Percentiles rank a stretch among this genome's conserved stretches.
These are phyloP conservation scores for Saccharomycopsis vini DNA, from an alignment of 805 yeast species.

Conservation along the genomic window DNA sequence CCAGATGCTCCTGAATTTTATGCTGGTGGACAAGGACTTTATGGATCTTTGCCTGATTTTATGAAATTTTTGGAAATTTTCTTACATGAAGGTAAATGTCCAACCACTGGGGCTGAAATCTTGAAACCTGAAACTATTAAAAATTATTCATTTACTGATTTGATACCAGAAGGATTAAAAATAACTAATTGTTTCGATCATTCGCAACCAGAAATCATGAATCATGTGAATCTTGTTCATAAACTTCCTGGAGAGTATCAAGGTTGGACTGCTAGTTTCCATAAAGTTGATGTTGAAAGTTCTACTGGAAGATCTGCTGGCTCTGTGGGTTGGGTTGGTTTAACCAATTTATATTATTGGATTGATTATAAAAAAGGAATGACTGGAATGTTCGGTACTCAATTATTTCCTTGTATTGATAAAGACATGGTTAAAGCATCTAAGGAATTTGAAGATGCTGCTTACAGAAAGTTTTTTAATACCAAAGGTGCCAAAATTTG, in stretches of 20 bases:
- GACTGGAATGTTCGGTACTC: conserved; percentile 32
- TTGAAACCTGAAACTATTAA: conserved; percentile 26
- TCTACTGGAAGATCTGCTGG: conserved; percentile 31
- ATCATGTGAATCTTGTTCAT: conserved; percentile 20
- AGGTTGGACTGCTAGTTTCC: conserved; percentile 25
- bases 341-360: conserved; percentile 33
- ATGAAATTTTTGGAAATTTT: conserved; percentile 31
- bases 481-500: too few relatives aligned
- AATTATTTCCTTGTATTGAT: conserved; percentile 30
- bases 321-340: conserved; percentile 31
- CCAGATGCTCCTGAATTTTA: conserved; percentile 22
- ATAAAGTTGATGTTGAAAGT: conserved; percentile 21
- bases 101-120: conserved; percentile 26
- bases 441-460: conserved; percentile 19
- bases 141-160: conserved; percentile 25
- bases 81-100: conserved; percentile 32
- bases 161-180: conserved; percentile 24
- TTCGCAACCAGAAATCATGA: conserved; percentile 17
- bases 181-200: conserved; percentile 16
- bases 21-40: conserved; percentile 37
- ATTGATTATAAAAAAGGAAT: conserved; percentile 29
- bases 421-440: conserved; percentile 15
- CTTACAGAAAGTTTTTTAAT: too few relatives aligned
- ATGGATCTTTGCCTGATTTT: conserved; percentile 31
- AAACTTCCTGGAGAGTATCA: conserved; percentile 12